phyloP scores from a whole-genome alignment of 805 yeast species.

The Isabelozyma heimii region DNA sequence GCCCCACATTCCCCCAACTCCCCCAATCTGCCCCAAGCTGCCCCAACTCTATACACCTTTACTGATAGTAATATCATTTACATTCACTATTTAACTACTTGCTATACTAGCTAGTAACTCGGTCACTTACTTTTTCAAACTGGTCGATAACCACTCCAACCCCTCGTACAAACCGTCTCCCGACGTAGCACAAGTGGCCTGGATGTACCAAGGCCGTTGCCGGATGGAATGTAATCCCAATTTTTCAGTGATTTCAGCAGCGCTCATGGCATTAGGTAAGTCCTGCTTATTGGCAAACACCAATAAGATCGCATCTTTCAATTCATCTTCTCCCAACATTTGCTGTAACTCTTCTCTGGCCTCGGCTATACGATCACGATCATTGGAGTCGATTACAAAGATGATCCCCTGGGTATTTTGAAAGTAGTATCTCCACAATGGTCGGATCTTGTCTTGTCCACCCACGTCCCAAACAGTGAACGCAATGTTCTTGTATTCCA shows the following conservation, averaged over 20 bases:
- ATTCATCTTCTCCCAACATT: slow-evolving; percentile 44
- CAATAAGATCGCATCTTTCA: slow-evolving; percentile 39
- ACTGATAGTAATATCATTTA: no score
- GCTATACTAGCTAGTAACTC: no score
- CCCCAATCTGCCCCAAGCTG: no score
- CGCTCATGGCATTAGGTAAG: slow-evolving; percentile 45
- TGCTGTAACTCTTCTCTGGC: slow-evolving; percentile 44
- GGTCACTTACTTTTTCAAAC: slow-evolving; percentile 20
- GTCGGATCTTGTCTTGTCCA: slow-evolving; percentile 44
- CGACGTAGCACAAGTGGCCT: slow-evolving; percentile 41
- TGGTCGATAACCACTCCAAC: slow-evolving; percentile 36
- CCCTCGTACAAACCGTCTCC: slow-evolving; percentile 39
- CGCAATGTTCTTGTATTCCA: slow-evolving; percentile 41
- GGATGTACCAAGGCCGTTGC: slow-evolving; percentile 44
- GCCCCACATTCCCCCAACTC: no score
- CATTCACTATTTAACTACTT: no score
- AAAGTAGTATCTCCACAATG: slow-evolving; percentile 44
- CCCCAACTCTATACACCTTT: no score
- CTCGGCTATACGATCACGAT: slow-evolving; percentile 42
- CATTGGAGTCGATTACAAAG: slow-evolving; percentile 43
- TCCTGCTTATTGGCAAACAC: slow-evolving; percentile 44
- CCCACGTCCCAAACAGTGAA: slow-evolving; percentile 46
- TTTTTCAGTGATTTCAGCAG: slow-evolving; percentile 43
- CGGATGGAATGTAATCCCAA: slow-evolving; percentile 42
- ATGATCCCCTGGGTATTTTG: slow-evolving; percentile 43